Evolutionary conservation across 768 basidiomycete species (phyloP).

Genomic region (Phaeolepiota aurea): DNA sequence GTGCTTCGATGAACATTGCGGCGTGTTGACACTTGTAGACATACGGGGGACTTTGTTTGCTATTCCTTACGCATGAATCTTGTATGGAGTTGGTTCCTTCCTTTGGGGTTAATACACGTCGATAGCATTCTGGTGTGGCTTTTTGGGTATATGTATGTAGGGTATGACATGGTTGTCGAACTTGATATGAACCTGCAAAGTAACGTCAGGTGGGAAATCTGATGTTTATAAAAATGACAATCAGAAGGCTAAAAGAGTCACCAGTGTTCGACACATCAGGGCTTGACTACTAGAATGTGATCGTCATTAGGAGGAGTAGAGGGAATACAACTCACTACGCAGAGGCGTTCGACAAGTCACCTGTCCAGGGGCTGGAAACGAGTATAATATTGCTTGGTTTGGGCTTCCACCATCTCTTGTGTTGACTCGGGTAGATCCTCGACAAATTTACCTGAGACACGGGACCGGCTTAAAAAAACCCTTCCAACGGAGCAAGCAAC

Average conservation of each 20-base stretch:
- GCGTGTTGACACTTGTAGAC: neutral
- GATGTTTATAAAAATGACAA: too few species aligned
- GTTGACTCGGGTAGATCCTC: conserved; percentile 90
- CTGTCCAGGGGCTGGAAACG: conserved; percentile 67
- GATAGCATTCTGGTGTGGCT: too few species aligned
- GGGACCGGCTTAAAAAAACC: neutral
- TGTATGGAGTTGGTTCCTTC: too few species aligned
- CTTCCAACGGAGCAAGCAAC: conserved; percentile 9
- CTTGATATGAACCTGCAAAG: too few species aligned
- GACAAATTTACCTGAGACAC: conserved; percentile 57
- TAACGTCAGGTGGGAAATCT: too few species aligned
- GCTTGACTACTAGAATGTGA: neutral
- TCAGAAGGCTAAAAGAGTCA: too few species aligned
- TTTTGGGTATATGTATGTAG: neutral
- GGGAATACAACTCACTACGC: neutral
- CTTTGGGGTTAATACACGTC: too few species aligned
- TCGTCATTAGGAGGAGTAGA: neutral
- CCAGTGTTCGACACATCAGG: too few species aligned
- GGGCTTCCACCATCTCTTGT: conserved; percentile 82
- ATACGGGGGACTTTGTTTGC: neutral
- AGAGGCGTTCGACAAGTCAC: neutral
- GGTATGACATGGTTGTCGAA: too few species aligned
- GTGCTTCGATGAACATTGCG: neutral
- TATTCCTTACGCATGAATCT: neutral
- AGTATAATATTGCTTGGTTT: conserved; percentile 79